Conservation (phyloP, 805 yeast genomes). For the Kuraishia floccosa region DNA sequence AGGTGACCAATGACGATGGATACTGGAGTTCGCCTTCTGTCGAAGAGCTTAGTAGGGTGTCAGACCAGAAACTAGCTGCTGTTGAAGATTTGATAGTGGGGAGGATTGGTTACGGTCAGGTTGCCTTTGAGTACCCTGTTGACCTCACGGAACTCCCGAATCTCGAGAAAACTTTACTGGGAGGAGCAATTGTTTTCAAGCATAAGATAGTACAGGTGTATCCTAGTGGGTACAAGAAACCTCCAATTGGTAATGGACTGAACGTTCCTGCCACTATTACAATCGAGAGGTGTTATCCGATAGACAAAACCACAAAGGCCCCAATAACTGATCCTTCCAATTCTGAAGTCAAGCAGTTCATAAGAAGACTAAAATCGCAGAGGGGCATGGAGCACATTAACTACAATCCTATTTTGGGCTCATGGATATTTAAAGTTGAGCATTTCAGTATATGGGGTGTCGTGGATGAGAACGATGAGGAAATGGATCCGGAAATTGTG, state of each 20-base stretch:
- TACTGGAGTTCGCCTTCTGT: slow-evolving; percentile 71
- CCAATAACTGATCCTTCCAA: slow-evolving; percentile 19
- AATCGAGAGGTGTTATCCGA: slow-evolving; percentile 49
- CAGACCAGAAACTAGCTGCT: slow-evolving; percentile 35
- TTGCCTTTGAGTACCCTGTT: slow-evolving; percentile 57
- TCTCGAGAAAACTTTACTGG: slow-evolving; percentile 22
- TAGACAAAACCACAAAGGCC: slow-evolving; percentile 12
- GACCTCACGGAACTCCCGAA: slow-evolving; percentile 45
- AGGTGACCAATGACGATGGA: slow-evolving; percentile 13
- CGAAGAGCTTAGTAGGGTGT: slow-evolving; percentile 28
- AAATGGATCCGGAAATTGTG: slow-evolving; percentile 36
- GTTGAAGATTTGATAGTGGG: slow-evolving; percentile 62
- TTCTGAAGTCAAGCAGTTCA: slow-evolving; percentile 31
- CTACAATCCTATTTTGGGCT: slow-evolving; percentile 63
- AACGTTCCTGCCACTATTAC: slow-evolving; percentile 72
- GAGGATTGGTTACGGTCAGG: slow-evolving; percentile 55
- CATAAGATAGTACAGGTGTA: slow-evolving; percentile 48
- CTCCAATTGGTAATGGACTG: slow-evolving; percentile 55
- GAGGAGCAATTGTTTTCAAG: slow-evolving; percentile 32
- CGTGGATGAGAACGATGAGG: slow-evolving; percentile 51
- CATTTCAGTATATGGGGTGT: slow-evolving; percentile 96
- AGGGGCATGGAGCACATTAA: slow-evolving; percentile 73
- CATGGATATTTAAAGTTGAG: slow-evolving; percentile 74
- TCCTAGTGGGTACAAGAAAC: slow-evolving; percentile 39
- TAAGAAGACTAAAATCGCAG: slow-evolving; percentile 36